These are phyloP conservation scores for Colletotrichum lentis DNA, from an alignment of 2,329 filamentous ascomycete genomes.

Conservation along the genomic window DNA sequence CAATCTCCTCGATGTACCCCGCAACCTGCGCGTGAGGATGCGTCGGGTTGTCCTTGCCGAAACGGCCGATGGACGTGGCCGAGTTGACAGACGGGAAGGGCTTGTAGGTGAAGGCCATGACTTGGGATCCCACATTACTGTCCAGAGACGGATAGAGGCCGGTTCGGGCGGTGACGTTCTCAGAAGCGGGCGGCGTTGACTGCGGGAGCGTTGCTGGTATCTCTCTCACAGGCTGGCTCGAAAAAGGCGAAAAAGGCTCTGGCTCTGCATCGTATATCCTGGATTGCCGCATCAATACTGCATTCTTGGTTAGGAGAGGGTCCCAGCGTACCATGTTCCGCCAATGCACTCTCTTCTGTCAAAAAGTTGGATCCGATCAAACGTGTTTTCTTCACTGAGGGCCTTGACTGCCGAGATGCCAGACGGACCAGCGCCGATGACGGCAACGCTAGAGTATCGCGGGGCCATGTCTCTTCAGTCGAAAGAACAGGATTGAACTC, in stretches of 20 bases:
- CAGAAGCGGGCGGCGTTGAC: conserved; percentile 48
- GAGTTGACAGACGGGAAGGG: conserved; percentile 54
- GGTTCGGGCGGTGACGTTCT: conserved; percentile 43
- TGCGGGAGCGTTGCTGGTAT: conserved; percentile 54
- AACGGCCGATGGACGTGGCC: conserved; percentile 48
- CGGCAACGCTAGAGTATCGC: conserved; percentile 52
- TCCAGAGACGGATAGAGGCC: conserved; percentile 58
- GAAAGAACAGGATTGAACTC: too few species aligned
- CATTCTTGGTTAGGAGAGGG: too few species aligned
- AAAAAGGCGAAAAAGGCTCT: conserved; percentile 47
- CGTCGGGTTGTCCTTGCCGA: conserved; percentile 57
- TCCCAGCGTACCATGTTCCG: conserved; percentile 60
- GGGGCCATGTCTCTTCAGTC: conserved; percentile 9
- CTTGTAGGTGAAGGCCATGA: conserved; percentile 66
- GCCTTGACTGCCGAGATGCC: conserved; percentile 68
- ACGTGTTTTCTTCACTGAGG: conserved; percentile 62
- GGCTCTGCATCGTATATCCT: conserved; percentile 60
- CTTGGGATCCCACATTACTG: conserved; percentile 63
- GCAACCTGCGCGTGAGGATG: conserved; percentile 53
- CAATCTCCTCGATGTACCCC: conserved; percentile 61
- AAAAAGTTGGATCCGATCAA: conserved; percentile 65
- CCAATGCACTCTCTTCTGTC: conserved; percentile 64
- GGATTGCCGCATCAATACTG: conserved; percentile 50
- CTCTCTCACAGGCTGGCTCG: conserved; percentile 52
- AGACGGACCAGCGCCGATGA: conserved; percentile 66